Evolutionary conservation across 2,329 filamentous ascomycete species (phyloP), one percentile per base, ranked within the genome.

Genomic region (Exophiala dermatitidis): DNA sequence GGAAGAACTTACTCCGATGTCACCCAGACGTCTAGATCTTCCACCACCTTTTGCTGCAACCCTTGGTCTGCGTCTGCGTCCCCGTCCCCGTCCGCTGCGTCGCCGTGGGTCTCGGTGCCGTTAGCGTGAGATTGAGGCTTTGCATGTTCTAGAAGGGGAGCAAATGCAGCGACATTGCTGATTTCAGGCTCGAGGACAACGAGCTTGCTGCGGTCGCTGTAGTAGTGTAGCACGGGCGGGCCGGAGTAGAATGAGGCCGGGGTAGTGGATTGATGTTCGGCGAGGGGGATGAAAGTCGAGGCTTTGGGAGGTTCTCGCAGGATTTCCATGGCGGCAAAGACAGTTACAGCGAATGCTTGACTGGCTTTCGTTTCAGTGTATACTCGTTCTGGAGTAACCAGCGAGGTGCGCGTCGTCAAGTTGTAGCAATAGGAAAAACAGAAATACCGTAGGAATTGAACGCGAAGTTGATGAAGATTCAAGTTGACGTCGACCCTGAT

Each of bases 211-310:
- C 66, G 63, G 52, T 71, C 65, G 61, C 71, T 72, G 58, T 72
- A 69, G 62, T 75, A 72, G 67, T 76, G 68, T 10, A 76, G 69
- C 48, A 76, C 68, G 41, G 74, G 67, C 3, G 72, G 72, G 12
- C 72, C 72, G 48, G 65, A 64, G 64, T 74, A 70, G 67, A 76
- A 76, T 6, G 74, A 75, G 44, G 66, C 66, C 9, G 74, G 74
- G 6, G 74, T 76, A 48, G 68, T 68, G 43, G 74, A 74, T 56
- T 76, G 73, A 63, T 75, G 72, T 52, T 72, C 68, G 7, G 68
- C 66, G 41, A 76, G 65, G 10, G 72, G 67, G 36, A 71, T 65
- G 59, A 73, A 76, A 29, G 70, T 66, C 12, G 69, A 67, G 31
- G 67, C 48, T 36, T 68, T 65, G 7, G 73, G 73, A 29, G 69